These are phyloP conservation scores for Penicillium sp. DNA, from an alignment of 2,329 filamentous ascomycete genomes.

Conservation along the genomic window DNA sequence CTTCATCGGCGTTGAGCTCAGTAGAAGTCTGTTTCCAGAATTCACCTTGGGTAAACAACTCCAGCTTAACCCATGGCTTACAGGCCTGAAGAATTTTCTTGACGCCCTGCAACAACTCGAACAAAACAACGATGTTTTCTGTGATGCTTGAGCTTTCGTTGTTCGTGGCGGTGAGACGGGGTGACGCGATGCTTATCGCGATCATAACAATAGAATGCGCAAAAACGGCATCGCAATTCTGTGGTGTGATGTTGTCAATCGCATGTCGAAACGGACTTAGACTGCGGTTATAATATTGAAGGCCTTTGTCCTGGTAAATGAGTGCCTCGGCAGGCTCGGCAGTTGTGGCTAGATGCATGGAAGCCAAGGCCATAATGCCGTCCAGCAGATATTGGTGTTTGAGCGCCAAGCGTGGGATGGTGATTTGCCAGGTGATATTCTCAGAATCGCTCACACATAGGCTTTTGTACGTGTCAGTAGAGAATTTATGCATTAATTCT, in stretches of 20 bases:
- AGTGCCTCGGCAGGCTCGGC: slow-evolving; percentile 28
- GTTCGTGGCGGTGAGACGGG: slow-evolving; percentile 29
- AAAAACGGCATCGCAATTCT: slow-evolving; percentile 40
- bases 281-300: slow-evolving; percentile 38
- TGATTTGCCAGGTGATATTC: slow-evolving; percentile 40
- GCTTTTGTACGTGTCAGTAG: slow-evolving; percentile 48
- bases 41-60: slow-evolving; percentile 49
- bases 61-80: slow-evolving; percentile 48
- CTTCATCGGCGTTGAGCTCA: slow-evolving; percentile 26
- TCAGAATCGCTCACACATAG: slow-evolving; percentile 35
- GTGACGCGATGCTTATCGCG: slow-evolving; percentile 36
- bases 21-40: slow-evolving; percentile 46
- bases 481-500: slow-evolving; percentile 55
- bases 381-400: slow-evolving; percentile 44
- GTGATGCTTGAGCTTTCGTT: slow-evolving; percentile 33
- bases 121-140: slow-evolving; percentile 38
- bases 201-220: slow-evolving; percentile 41
- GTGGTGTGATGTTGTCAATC: slow-evolving; percentile 34
- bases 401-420: slow-evolving; percentile 41
- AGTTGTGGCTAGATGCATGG: slow-evolving; percentile 41
- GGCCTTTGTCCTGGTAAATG: slow-evolving; percentile 37
- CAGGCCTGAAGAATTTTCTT: slow-evolving; percentile 35
- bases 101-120: slow-evolving; percentile 38
- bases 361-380: slow-evolving; percentile 41
- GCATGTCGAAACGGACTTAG: slow-evolving; percentile 36